Percentiles rank a stretch among this genome's conserved stretches.
Evolutionary conservation across 495 filamentous ascomycete genomes (phyloP).

Genomic region (Podospora anserina): DNA sequence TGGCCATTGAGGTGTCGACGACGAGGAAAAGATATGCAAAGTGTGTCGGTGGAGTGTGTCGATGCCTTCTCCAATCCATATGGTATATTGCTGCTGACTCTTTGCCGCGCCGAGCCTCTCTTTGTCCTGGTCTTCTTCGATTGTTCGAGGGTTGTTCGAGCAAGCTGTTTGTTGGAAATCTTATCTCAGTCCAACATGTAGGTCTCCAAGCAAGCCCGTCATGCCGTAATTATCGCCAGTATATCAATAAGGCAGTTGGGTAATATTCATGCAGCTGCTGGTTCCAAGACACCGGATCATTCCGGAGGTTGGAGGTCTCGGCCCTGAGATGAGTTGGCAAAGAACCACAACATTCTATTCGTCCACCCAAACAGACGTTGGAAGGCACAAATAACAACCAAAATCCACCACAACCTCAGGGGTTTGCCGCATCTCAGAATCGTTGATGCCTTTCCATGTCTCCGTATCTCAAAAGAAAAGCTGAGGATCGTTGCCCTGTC

Average conservation of each 20-base stretch:
- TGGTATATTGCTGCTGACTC: not conserved
- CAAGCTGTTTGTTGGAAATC: not conserved
- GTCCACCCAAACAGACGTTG: not conserved
- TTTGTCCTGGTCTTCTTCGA: not conserved
- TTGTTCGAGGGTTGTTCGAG: not conserved
- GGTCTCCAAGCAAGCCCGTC: no score
- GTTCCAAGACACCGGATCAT: not conserved
- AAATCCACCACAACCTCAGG: not conserved
- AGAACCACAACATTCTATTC: not conserved
- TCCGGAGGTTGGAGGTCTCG: not conserved
- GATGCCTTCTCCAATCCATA: not conserved
- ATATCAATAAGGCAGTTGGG: not conserved
- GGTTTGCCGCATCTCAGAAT: not conserved
- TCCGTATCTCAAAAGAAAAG: not conserved
- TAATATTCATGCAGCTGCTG: not conserved
- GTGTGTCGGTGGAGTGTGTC: not conserved
- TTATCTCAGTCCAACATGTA: no score
- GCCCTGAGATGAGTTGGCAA: not conserved
- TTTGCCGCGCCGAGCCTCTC: not conserved
- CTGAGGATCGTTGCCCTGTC: conserved; percentile 2
- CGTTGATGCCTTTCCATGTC: not conserved
- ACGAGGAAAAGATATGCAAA: not conserved
- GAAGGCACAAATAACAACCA: not conserved
- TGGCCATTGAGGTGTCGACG: not conserved
- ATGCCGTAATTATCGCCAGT: no score